These are phyloP conservation scores for Aspergillus terreus DNA, from an alignment of 2,329 filamentous ascomycete species.

Conservation along the genomic window DNA sequence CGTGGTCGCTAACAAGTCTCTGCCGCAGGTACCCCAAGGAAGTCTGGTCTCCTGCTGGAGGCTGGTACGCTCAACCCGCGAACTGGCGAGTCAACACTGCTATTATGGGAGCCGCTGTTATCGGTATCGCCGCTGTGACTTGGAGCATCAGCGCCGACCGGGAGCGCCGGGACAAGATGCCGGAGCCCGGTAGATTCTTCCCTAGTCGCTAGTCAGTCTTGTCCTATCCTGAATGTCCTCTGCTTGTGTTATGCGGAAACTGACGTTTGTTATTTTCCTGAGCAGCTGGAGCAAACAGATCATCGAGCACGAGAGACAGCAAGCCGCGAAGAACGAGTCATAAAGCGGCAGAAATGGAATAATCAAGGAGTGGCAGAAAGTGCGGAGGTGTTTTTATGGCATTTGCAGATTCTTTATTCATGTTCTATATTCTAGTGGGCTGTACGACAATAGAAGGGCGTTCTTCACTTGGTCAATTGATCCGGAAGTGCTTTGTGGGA, in stretches of 20 bases:
- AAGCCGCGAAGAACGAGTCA: constrained; percentile 43
- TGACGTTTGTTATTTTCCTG: constrained; percentile 6
- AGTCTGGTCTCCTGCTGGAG: constrained; percentile 97
- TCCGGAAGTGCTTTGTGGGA: constrained; percentile 34
- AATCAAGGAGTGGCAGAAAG: constrained; percentile 6
- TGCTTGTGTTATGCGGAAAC: neutral
- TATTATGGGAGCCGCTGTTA: constrained; percentile 64
- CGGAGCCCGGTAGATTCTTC: constrained; percentile 72
- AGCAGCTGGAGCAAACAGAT: constrained; percentile 69
- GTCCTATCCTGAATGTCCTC: constrained; percentile 4
- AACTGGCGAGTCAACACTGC: constrained; percentile 96
- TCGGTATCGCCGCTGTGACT: constrained; percentile 64
- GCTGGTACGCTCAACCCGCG: constrained; percentile 90
- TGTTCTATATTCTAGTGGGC: constrained; percentile 33
- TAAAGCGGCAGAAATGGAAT: constrained; percentile 16
- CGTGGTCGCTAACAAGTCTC: constrained; percentile 20
- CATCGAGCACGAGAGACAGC: constrained; percentile 59
- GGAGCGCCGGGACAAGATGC: constrained; percentile 71
- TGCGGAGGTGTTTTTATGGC: constrained; percentile 19
- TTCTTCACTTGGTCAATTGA: constrained; percentile 35
- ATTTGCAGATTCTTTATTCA: constrained; percentile 21
- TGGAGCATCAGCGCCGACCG: constrained; percentile 72
- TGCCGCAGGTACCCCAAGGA: constrained; percentile 83
- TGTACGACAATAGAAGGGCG: constrained; percentile 38
- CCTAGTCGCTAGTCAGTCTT: constrained; percentile 74